Evolutionary conservation across 2,329 filamentous ascomycete species (phyloP), one percentile per base, ranked within the genome.

Genomic region (Phialophora tarda): DNA sequence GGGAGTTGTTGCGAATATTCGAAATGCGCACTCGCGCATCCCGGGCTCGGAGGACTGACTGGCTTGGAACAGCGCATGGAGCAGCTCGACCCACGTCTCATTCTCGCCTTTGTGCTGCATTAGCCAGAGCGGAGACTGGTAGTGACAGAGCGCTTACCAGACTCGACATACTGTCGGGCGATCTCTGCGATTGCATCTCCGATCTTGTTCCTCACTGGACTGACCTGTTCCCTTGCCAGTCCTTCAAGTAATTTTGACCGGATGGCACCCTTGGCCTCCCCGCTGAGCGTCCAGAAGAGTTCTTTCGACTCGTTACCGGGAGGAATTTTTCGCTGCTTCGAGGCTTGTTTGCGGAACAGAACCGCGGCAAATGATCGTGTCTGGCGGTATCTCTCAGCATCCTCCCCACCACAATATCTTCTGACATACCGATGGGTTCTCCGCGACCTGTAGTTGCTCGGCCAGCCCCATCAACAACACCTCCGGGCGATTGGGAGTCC

Each of bases 141-240:
- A 12, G 47, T 28, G 32, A 23, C 21, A 28, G 38, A 44, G 14
- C 21, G 44, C 89, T 78, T 84, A 96, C 92, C 89, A 75, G 91
- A 92, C 74, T 98, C 95, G 53, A 91, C 91, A 80, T 97, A 97
- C 81, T 99, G 93, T 75, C 95, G 88, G 53, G 94, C 95, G 67
- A 99, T 85, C 80, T 99, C 95, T 26, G 95, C 95, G 69, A 98
- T 91, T n/a, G 94, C 93, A 80, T 99, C 95, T 73, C 93, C 95
- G 76, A 98, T 91, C 80, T 99, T 99, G 82, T 97, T 95, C 74
- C 95, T 86, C 55, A 97, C 91, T 47, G 86, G 83, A 68, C 88
- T 86, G 69, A 91, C 86, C 24, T 86, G 82, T 81, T 98, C 95
- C 68, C 83, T 84, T 65, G 87, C 87, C 61, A 97, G 83, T 60